Evolutionary conservation across 139 green algal genomes (phyloP).

Genomic region (Micractinium conductrix): DNA sequence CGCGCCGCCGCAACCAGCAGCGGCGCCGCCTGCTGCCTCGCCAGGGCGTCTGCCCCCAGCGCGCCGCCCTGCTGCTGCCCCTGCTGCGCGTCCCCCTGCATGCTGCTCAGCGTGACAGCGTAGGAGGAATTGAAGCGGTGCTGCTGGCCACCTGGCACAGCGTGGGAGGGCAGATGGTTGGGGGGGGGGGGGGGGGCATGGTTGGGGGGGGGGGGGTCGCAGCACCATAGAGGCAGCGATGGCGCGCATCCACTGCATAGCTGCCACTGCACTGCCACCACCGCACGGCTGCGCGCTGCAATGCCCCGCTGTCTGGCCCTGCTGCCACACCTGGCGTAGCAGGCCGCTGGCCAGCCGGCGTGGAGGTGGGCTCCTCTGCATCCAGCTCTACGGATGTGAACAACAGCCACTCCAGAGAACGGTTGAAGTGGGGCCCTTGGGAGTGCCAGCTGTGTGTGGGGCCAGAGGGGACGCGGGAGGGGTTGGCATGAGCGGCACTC

Average conservation of each 20-base stretch:
- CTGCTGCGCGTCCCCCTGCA: neutral
- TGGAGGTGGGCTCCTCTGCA: conserved; percentile 32
- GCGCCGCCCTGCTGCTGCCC: neutral
- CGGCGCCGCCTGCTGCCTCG: conserved; percentile 39
- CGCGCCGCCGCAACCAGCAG: conserved; percentile 75
- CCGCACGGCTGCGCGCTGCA: too few species aligned
- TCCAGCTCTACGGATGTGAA: conserved; percentile 93
- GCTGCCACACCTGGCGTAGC: too few species aligned
- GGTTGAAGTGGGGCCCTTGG: conserved; percentile 80
- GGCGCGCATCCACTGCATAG: neutral
- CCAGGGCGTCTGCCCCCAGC: neutral
- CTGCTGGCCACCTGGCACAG: neutral
- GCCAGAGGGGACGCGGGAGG: too few species aligned
- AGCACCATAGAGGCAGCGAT: too few species aligned
- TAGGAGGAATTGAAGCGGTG: conserved; percentile 27
- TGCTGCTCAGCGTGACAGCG: neutral
- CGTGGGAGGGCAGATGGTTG: too few species aligned
- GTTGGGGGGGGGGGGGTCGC: too few species aligned
- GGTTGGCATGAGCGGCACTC: too few species aligned
- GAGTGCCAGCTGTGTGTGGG: conserved; percentile 31
- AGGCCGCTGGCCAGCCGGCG: too few species aligned
- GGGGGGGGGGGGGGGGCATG: too few species aligned
- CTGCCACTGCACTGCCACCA: neutral
- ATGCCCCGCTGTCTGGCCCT: too few species aligned
- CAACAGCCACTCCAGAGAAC: conserved; percentile 96